phyloP scores from a whole-genome alignment of 805 yeast genomes.

The Suhomyces prunicola region DNA sequence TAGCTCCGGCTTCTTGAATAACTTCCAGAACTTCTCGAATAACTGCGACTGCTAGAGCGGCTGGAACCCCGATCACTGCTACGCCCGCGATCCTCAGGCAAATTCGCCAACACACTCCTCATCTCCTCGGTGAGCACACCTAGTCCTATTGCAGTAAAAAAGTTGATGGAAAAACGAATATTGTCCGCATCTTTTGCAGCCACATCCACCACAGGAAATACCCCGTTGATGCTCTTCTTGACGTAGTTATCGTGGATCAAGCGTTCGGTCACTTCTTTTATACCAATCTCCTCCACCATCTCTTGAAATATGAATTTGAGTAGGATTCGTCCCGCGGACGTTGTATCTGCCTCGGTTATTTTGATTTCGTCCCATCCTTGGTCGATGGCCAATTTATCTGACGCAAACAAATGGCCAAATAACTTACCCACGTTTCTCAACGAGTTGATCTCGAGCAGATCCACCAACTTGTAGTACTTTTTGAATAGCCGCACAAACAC shows the following conservation, averaged over 20 bases:
- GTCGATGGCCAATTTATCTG: conserved; percentile 63
- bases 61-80: conserved; percentile 19
- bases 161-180: conserved; percentile 78
- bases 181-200: conserved; percentile 41
- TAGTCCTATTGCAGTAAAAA: conserved; percentile 87
- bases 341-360: conserved; percentile 69
- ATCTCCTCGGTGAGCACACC: conserved; percentile 80
- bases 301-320: conserved; percentile 79
- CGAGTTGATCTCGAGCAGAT: conserved; percentile 67
- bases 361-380: conserved; percentile 51
- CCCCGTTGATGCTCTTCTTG: conserved; percentile 46
- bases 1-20: conserved; percentile 9
- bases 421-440: conserved; percentile 77
- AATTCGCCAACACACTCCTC: conserved; percentile 52
- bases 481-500: conserved; percentile 54
- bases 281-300: conserved; percentile 73
- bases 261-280: conserved; percentile 45
- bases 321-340: conserved; percentile 77
- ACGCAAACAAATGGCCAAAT: conserved; percentile 80
- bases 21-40: conserved; percentile 15
- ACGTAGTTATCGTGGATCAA: conserved; percentile 50
- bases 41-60: conserved; percentile 12
- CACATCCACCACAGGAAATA: conserved; percentile 56
- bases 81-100: conserved; percentile 22
- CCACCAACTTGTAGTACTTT: conserved; percentile 54